These are phyloP conservation scores for Fraxinus greggii DNA, from an alignment of 305 asterid genomes.

Conservation along the genomic window DNA sequence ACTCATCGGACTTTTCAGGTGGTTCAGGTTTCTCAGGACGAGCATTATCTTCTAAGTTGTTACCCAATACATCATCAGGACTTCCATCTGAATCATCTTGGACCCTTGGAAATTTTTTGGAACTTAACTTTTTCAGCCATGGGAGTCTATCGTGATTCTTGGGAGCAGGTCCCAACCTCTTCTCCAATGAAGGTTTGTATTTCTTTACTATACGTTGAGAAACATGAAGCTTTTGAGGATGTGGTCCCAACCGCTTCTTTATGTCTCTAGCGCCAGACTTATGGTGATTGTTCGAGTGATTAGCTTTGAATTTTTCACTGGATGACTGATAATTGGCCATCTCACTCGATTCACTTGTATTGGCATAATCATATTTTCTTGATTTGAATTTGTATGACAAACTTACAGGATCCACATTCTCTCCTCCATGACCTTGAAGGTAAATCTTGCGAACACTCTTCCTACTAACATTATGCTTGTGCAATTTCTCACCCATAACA, in stretches of 20 bases:
- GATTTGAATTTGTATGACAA: slow-evolving; percentile 32
- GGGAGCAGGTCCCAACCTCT: slow-evolving; percentile 50
- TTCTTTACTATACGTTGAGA: slow-evolving; percentile 39
- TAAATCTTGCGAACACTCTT: slow-evolving; percentile 35
- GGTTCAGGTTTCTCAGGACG: slow-evolving; percentile 44
- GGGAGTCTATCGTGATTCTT: slow-evolving; percentile 42
- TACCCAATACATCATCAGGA: slow-evolving; percentile 34
- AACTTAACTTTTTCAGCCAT: slow-evolving; percentile 42
- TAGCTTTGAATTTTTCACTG: slow-evolving; percentile 29
- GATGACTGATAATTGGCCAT: slow-evolving; percentile 28
- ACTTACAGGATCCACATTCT: slow-evolving; percentile 22
- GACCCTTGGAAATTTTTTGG: slow-evolving; percentile 18
- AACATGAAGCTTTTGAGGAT: slow-evolving; percentile 41
- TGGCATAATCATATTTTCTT: slow-evolving; percentile 25
- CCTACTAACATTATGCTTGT: slow-evolving; percentile 34
- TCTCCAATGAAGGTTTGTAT: slow-evolving; percentile 43
- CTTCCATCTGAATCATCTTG: slow-evolving; percentile 33
- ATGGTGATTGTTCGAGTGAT: slow-evolving; percentile 22
- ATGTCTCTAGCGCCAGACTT: slow-evolving; percentile 45
- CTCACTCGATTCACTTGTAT: slow-evolving; percentile 25
- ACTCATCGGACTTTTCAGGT: slow-evolving; percentile 57
- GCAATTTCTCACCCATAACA: slow-evolving; percentile 24
- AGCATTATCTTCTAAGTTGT: slow-evolving; percentile 27
- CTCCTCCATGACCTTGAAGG: slow-evolving; percentile 29
- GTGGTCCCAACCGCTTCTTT: slow-evolving; percentile 55